phyloP scores from a whole-genome alignment of 805 yeast species.

The Blastobotrys muscicola region DNA sequence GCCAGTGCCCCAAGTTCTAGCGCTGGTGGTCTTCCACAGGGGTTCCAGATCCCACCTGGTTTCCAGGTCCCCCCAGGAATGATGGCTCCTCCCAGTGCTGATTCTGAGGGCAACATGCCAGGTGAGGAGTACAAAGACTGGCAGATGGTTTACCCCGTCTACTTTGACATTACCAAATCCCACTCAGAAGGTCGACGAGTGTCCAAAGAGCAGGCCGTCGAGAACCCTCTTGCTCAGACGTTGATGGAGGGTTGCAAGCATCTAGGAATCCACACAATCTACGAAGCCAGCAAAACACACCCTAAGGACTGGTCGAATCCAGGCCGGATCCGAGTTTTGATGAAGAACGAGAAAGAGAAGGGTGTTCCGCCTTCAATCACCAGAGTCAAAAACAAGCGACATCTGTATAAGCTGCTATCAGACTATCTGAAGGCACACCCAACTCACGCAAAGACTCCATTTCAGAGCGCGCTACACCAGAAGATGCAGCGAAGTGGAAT shows the following conservation, averaged over 20 bases:
- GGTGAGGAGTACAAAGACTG: constrained; percentile 52
- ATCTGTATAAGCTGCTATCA: constrained; percentile 50
- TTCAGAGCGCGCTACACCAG: constrained; percentile 33
- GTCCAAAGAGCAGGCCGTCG: constrained; percentile 55
- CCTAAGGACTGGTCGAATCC: constrained; percentile 98
- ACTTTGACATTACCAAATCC: constrained; percentile 72
- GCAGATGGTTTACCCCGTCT: constrained; percentile 82
- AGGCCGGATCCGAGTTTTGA: constrained; percentile 78
- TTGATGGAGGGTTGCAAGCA: constrained; percentile 59
- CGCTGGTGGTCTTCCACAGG: constrained; percentile 8
- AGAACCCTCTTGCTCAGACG: constrained; percentile 78
- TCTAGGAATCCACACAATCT: constrained; percentile 26
- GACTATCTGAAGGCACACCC: constrained; percentile 56
- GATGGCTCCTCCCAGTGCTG: background rate
- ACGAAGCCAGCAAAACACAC: constrained; percentile 68
- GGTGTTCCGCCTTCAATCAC: constrained; percentile 8
- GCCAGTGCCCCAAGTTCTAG: constrained; percentile 5
- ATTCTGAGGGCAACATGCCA: constrained; percentile 13
- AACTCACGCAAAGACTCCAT: constrained; percentile 54
- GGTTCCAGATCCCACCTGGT: constrained; percentile 2
- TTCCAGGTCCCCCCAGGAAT: constrained; percentile 8
- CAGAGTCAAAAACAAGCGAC: constrained; percentile 46
- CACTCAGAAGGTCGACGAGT: constrained; percentile 82
- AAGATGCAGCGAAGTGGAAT: constrained; percentile 14
- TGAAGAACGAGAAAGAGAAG: constrained; percentile 44